Evolutionary conservation across 2,329 filamentous ascomycete genomes (phyloP), one percentile per base, ranked within the genome.

Genomic region (Bipolaris bicolor): DNA sequence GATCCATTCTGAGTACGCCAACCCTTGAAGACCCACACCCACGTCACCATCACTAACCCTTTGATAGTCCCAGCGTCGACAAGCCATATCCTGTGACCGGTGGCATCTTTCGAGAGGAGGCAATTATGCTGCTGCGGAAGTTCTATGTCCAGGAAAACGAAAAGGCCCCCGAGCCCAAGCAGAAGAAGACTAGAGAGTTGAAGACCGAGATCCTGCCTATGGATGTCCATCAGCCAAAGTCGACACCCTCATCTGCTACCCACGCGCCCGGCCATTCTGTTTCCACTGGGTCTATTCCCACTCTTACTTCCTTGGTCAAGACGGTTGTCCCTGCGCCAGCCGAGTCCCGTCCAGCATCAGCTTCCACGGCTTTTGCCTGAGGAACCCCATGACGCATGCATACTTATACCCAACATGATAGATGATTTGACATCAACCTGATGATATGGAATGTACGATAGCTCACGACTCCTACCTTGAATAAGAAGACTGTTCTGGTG

Each of bases 61-160:
- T 72, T 73, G 18, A 80, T 39, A 79, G 77, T 54, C 85, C 85
- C 20, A 89, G 88, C 62, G 85, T 96, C 44, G 92, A 97, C 74
- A 82, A 81, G 9, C 87, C 91, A 5, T 97, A 91, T 74, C 88
- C 90, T 44, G 92, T 92, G 55, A 89, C 92, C 73, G 92, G 93
- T 37, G 94, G 93, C 1, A 89, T 96, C 81, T 91, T 92, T 69
- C 86, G 92, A 45, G 91, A 97, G 70, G 94, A 98, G 72, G 94
- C 95, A 4, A 96, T 99, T 58, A 93, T 94, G 76, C 79, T 99
- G 65, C 82, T 99, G 64, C 85, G 96, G 62, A 88, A 94, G 57
- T 99, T 99, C 77, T 99, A 99, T 76, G 91, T 99, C 31, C 95
- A 99, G 78, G 93, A 99, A 78, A 99, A 99, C 77, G 92, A 91